These are phyloP conservation scores for Cyberlindnera galapagoensis DNA, from an alignment of 805 yeast species.

Conservation along the genomic window DNA sequence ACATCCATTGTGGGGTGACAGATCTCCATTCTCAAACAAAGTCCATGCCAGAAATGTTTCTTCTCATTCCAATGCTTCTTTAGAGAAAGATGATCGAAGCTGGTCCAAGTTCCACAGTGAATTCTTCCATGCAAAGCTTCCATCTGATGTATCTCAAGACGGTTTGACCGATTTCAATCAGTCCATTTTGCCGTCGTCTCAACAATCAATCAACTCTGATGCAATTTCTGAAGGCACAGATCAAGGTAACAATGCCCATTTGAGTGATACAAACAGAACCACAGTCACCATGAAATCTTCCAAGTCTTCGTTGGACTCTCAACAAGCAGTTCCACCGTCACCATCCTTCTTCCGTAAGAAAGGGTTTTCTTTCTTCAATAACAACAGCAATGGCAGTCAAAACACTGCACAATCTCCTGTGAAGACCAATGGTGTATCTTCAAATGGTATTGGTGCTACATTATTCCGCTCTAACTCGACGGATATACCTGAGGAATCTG, in stretches of 20 bases:
- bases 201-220: conserved; percentile 11
- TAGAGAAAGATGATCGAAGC: conserved; percentile 14
- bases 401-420: conserved; percentile 15
- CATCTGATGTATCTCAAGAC: too few species aligned
- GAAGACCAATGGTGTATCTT: conserved; percentile 12
- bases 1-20: conserved; percentile 16
- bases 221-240: conserved; percentile 9
- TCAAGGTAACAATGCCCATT: conserved; percentile 11
- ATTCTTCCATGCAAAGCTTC: background rate
- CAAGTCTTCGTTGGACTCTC: conserved; percentile 14
- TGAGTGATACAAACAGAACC: conserved; percentile 18
- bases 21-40: conserved; percentile 3
- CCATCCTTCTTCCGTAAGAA: conserved; percentile 32
- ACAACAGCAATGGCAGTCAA: conserved; percentile 13
- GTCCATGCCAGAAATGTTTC: conserved; percentile 14
- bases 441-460: too few species aligned
- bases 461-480: too few species aligned
- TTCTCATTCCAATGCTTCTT: conserved; percentile 7
- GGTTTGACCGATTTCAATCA: too few species aligned
- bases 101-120: conserved; percentile 15
- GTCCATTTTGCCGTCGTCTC: conserved; percentile 6
- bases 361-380: conserved; percentile 30
- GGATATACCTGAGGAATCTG: conserved; percentile 12
- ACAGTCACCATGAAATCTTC: conserved; percentile 12
- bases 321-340: conserved; percentile 20